phyloP scores from a whole-genome alignment of 164 flowering plant genomes.

The Magnolia changhungtana region DNA sequence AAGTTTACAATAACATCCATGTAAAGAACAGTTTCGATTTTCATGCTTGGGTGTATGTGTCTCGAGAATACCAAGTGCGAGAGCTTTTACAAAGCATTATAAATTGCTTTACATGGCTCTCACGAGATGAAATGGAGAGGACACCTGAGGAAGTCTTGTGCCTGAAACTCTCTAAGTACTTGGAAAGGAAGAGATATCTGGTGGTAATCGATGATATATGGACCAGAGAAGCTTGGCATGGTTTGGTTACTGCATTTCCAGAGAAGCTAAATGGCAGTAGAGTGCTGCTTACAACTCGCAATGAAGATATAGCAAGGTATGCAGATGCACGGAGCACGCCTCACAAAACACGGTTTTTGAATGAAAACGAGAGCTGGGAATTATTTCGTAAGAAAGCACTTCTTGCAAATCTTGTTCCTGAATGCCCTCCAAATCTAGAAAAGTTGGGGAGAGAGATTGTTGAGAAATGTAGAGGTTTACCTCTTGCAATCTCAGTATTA shows the following conservation, averaged over 20 bases:
- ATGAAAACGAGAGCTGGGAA: background rate
- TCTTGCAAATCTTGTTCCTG: background rate
- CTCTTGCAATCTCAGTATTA: background rate
- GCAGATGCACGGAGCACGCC: background rate
- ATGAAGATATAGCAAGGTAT: conserved; percentile 23
- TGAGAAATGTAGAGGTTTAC: background rate
- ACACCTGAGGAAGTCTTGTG: background rate
- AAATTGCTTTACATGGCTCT: background rate
- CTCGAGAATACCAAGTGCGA: conserved; percentile 1
- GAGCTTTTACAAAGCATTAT: conserved; percentile 1
- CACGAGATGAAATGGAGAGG: background rate
- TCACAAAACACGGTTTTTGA: background rate
- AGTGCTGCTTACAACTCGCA: conserved; percentile 43
- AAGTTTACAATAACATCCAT: conserved; percentile 7
- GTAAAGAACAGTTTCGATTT: conserved; percentile 3
- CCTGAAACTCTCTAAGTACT: background rate
- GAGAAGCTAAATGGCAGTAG: conserved; percentile 32
- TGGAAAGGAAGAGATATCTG: conserved; percentile 3
- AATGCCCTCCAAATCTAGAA: background rate
- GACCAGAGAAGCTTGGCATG: conserved; percentile 39
- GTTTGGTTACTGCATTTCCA: conserved; percentile 34
- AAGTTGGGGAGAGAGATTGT: background rate
- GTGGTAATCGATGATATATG: conserved; percentile 29
- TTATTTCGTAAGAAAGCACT: background rate
- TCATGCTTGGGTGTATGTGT: conserved; percentile 19